phyloP scores from a whole-genome alignment of 257 asterid species.

The Ehretia macrophylla region DNA sequence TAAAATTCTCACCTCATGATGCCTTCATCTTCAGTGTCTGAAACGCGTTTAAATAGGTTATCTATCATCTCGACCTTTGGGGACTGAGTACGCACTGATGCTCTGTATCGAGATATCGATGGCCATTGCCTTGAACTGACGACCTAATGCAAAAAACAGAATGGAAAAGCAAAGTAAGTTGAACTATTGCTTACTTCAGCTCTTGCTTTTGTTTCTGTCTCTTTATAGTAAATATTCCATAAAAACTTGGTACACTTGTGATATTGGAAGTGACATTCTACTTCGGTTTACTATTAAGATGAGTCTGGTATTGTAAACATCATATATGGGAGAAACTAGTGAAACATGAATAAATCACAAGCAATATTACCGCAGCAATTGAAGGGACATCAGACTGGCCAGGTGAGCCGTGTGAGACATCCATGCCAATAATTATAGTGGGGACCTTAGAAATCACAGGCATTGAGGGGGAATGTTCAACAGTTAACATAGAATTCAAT shows the following conservation, averaged over 20 bases:
- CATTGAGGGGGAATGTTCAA: slow-evolving; percentile 52
- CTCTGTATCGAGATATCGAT: slow-evolving; percentile 72
- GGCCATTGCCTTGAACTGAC: slow-evolving; percentile 99
- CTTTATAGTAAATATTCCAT: too few species aligned
- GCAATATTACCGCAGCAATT: slow-evolving; percentile 75
- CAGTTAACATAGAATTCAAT: slow-evolving; percentile 62
- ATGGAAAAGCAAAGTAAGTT: not conserved
- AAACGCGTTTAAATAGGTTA: slow-evolving; percentile 57
- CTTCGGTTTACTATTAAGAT: too few species aligned
- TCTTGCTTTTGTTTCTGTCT: too few species aligned
- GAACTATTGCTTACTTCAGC: not conserved
- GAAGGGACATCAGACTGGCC: slow-evolving; percentile 94
- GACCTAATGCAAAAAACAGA: slow-evolving; percentile 38
- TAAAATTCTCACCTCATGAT: slow-evolving; percentile 52
- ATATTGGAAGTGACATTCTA: too few species aligned
- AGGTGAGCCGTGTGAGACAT: slow-evolving; percentile 94
- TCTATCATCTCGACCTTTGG: slow-evolving; percentile 88
- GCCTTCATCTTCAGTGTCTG: slow-evolving; percentile 80
- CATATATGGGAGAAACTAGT: not conserved
- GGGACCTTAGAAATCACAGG: slow-evolving; percentile 73
- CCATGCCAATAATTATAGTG: slow-evolving; percentile 89
- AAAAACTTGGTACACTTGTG: too few species aligned
- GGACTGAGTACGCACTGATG: slow-evolving; percentile 90
- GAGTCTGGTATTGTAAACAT: not conserved
- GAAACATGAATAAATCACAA: not conserved